Conservation (phyloP, 768 basidiomycete genomes). For the Russula sp. region DNA sequence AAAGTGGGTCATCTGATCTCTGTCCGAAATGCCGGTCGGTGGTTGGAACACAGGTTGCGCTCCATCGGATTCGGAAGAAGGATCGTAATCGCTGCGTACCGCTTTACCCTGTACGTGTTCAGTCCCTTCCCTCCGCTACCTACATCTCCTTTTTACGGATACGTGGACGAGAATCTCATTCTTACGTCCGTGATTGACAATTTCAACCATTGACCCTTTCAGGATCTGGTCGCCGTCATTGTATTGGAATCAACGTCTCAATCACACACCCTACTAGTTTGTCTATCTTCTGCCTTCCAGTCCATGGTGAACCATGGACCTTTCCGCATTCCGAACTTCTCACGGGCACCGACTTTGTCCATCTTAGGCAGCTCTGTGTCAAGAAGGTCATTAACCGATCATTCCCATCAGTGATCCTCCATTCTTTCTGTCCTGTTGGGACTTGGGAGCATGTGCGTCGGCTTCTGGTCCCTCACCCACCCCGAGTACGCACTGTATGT, state of each 20-base stretch:
- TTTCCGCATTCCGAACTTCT: not conserved
- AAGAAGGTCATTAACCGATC: not conserved
- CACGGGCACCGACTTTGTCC: conserved; percentile 10
- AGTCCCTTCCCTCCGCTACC: not conserved
- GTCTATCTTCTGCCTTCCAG: conserved; percentile 16
- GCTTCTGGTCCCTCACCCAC: conserved; percentile 69
- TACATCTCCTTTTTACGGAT: conserved; percentile 1
- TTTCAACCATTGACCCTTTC: not conserved
- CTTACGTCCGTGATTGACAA: conserved; percentile 16
- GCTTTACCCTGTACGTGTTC: conserved; percentile 12
- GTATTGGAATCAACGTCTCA: not conserved
- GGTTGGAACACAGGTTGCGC: not conserved
- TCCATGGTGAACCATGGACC: conserved; percentile 10
- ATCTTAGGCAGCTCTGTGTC: conserved; percentile 9
- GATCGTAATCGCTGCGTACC: not conserved
- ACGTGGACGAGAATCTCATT: conserved; percentile 1
- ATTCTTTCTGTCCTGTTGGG: conserved; percentile 9
- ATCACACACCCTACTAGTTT: not conserved
- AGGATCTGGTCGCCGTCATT: not conserved
- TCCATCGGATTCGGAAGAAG: not conserved
- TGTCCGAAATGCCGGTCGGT: not conserved
- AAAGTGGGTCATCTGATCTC: not conserved
- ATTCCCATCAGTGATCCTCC: conserved; percentile 20
- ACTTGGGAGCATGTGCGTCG: conserved; percentile 61
- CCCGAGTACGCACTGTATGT: conserved; percentile 75